Conservation (phyloP, 768 basidiomycete genomes). For the Mycena rebaudengoi region DNA sequence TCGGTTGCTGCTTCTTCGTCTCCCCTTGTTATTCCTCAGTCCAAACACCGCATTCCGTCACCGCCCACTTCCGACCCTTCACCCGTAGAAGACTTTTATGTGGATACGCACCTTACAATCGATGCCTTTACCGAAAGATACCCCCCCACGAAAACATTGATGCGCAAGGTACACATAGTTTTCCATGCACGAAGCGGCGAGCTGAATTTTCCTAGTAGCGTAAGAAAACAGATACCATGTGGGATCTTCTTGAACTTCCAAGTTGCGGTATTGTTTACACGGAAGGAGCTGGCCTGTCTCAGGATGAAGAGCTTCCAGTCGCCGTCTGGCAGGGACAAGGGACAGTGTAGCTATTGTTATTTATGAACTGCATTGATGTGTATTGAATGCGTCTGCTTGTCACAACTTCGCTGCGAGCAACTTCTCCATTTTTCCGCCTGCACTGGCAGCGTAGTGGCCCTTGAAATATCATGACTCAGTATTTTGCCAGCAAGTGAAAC, state of each 20-base stretch:
- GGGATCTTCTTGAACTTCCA: slow-evolving; percentile 21
- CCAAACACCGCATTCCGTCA: slow-evolving; percentile 11
- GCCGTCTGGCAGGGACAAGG: slow-evolving; percentile 12
- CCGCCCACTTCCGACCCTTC: slow-evolving; percentile 21
- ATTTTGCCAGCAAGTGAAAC: background rate
- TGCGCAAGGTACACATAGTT: slow-evolving; percentile 16
- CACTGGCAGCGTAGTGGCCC: slow-evolving; percentile 62
- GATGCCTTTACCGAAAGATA: slow-evolving; percentile 13
- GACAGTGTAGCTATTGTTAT: slow-evolving; percentile 7
- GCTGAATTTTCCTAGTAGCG: slow-evolving; percentile 23
- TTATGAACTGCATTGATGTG: background rate
- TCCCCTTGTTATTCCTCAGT: background rate
- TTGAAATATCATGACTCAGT: slow-evolving; percentile 48
- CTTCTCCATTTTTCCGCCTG: slow-evolving; percentile 54
- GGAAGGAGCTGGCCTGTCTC: background rate
- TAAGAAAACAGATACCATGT: slow-evolving; percentile 2
- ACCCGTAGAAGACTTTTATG: slow-evolving; percentile 1
- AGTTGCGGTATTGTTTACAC: slow-evolving; percentile 23
- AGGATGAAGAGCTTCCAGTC: slow-evolving; percentile 10
- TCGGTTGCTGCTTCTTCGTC: background rate
- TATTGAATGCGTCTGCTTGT: background rate
- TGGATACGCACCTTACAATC: background rate
- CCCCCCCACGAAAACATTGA: slow-evolving; percentile 3
- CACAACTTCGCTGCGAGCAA: slow-evolving; percentile 27
- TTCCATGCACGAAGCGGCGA: background rate